phyloP scores from a whole-genome alignment of 176 grass and related monocot species.

The Lolium multiflorum region DNA sequence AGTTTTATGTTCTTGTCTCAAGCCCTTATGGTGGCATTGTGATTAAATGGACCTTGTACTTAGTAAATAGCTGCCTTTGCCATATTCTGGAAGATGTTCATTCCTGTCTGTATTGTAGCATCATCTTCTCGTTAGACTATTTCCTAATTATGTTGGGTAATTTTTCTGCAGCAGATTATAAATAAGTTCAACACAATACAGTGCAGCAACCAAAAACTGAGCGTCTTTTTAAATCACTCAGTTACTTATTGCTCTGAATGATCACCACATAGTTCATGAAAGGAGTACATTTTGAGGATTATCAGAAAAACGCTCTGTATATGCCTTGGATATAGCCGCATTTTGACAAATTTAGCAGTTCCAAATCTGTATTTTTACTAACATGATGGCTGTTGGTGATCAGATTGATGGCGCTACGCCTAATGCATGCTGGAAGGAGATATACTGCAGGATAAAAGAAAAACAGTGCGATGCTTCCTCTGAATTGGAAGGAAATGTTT shows the following conservation, averaged over 20 bases:
- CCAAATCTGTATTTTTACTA: conserved; percentile 34
- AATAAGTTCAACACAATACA: conserved; percentile 6
- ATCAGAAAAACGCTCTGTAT: conserved; percentile 21
- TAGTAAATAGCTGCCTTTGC: background rate
- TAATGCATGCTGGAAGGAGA: conserved; percentile 95
- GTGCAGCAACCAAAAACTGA: background rate
- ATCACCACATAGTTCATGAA: conserved; percentile 5
- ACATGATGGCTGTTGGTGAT: conserved; percentile 25
- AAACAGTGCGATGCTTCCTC: conserved; percentile 58
- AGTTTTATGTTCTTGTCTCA: background rate
- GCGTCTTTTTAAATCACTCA: background rate
- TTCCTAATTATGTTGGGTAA: background rate
- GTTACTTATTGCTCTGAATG: conserved; percentile 24
- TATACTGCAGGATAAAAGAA: conserved; percentile 80
- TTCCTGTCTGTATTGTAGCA: conserved; percentile 7
- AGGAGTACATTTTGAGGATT: conserved; percentile 35
- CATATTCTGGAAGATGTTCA: conserved; percentile 11
- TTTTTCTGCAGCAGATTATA: background rate
- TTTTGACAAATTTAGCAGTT: background rate
- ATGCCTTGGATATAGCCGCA: conserved; percentile 25
- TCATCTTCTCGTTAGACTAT: conserved; percentile 26
- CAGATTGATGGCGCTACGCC: conserved; percentile 92
- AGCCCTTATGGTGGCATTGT: background rate
- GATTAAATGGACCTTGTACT: conserved; percentile 31
- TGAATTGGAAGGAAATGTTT: conserved; percentile 64